These are phyloP conservation scores for Cladosporium sp. DNA, from an alignment of 2,329 filamentous ascomycete genomes.

Conservation along the genomic window DNA sequence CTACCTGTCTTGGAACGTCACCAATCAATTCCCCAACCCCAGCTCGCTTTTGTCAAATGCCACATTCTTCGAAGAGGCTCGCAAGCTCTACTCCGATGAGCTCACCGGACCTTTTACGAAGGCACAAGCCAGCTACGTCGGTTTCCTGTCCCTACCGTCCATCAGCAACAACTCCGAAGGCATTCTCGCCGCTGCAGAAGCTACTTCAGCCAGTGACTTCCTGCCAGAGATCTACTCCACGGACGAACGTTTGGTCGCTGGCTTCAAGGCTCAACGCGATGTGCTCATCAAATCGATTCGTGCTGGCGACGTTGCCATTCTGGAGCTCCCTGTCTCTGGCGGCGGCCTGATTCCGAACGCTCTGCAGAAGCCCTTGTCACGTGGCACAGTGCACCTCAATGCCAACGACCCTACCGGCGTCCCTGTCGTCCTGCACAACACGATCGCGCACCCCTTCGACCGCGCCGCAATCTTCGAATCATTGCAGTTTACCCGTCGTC, in stretches of 20 bases:
- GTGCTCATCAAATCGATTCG: constrained; percentile 40
- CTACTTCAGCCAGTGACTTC: constrained; percentile 2
- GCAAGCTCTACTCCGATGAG: constrained; percentile 32
- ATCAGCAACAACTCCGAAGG: constrained; percentile 35
- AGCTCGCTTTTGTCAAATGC: constrained; percentile 21
- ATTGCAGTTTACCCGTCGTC: constrained; percentile 39
- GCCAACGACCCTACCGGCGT: constrained; percentile 4
- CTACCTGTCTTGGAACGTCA: constrained; percentile 19
- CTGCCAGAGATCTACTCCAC: neutral
- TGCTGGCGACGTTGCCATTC: constrained; percentile 46
- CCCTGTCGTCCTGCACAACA: constrained; percentile 22
- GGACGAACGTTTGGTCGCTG: constrained; percentile 32
- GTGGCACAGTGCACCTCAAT: constrained; percentile 31
- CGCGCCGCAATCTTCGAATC: constrained; percentile 28
- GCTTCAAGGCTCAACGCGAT: constrained; percentile 42
- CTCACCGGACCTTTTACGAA: constrained; percentile 34
- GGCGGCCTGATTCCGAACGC: constrained; percentile 52
- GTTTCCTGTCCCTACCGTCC: constrained; percentile 45
- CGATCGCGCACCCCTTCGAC: constrained; percentile 31
- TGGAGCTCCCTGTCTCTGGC: constrained; percentile 37
- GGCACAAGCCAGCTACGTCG: constrained; percentile 41
- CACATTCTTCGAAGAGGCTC: constrained; percentile 18
- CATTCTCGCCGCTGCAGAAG: constrained; percentile 29
- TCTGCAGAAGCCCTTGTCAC: constrained; percentile 41
- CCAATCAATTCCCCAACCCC: constrained; percentile 23